Evolutionary conservation across 1,139 yeast genomes (phyloP).

Genomic region (Magnusiomyces paraingens): DNA sequence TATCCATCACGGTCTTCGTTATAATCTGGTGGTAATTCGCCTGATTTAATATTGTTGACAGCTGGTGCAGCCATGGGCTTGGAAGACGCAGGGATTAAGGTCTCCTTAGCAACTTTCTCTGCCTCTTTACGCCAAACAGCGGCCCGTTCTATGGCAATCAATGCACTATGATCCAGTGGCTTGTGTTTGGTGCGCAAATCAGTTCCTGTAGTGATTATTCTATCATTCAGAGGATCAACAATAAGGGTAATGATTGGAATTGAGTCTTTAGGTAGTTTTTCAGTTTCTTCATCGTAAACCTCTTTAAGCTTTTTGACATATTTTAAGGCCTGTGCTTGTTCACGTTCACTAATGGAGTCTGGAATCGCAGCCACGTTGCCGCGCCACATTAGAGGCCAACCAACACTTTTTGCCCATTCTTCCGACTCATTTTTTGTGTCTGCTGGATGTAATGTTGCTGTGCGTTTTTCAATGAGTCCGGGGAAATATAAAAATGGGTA

Average conservation of each 20-base stretch:
- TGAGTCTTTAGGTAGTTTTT: background rate
- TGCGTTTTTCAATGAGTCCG: conserved; percentile 26
- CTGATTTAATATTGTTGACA: background rate
- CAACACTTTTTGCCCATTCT: conserved; percentile 53
- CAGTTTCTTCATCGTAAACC: background rate
- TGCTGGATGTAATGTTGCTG: conserved; percentile 51
- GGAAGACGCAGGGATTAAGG: background rate
- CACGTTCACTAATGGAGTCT: conserved; percentile 46
- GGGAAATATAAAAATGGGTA: conserved; percentile 22
- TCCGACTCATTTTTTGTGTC: conserved; percentile 54
- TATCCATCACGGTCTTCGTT: conserved; percentile 36
- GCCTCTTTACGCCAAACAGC: conserved; percentile 31
- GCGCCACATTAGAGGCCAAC: conserved; percentile 91
- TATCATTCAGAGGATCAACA: conserved; percentile 42
- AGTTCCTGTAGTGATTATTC: conserved; percentile 33
- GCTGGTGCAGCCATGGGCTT: background rate
- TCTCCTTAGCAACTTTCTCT: background rate
- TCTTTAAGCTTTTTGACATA: conserved; percentile 36
- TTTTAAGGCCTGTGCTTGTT: conserved; percentile 39
- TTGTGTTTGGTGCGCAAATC: conserved; percentile 37
- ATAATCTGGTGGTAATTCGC: conserved; percentile 3
- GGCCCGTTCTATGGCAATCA: conserved; percentile 58
- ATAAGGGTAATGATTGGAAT: conserved; percentile 38
- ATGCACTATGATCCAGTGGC: conserved; percentile 66
- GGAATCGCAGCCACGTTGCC: conserved; percentile 83